phyloP scores from a whole-genome alignment of 331 rosid species.

The Prunus yedoensis region DNA sequence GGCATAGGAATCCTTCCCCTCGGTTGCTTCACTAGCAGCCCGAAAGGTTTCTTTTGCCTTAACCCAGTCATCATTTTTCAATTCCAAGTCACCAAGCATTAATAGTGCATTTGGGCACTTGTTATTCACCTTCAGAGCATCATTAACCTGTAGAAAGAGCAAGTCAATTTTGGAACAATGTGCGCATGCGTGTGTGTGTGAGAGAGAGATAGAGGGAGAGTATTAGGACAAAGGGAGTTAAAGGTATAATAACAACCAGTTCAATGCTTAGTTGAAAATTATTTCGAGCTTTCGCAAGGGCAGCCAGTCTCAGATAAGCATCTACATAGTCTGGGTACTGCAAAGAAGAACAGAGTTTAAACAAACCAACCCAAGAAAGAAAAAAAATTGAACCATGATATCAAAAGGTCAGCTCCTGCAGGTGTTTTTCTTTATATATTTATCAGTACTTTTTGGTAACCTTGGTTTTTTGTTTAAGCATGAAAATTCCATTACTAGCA shows the following conservation, averaged over 20 bases:
- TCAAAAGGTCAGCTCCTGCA: neutral
- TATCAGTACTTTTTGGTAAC: neutral
- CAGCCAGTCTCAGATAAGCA: slow-evolving; percentile 89
- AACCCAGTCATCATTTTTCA: slow-evolving; percentile 98
- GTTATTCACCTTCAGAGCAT: slow-evolving; percentile 85
- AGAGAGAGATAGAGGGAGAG: slow-evolving; percentile 13
- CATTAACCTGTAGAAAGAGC: slow-evolving; percentile 65
- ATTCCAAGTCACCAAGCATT: slow-evolving; percentile 97
- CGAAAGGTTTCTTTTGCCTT: slow-evolving; percentile 98
- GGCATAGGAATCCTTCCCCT: slow-evolving; percentile 92
- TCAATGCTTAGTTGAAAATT: slow-evolving; percentile 88
- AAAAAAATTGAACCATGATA: slow-evolving; percentile 15
- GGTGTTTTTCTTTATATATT: neutral
- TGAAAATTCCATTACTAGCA: neutral
- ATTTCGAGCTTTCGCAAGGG: slow-evolving; percentile 92
- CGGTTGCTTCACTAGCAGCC: slow-evolving; percentile 94
- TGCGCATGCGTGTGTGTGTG: neutral
- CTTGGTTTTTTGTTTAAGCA: neutral
- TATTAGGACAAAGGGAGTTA: neutral
- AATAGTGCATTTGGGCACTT: slow-evolving; percentile 92
- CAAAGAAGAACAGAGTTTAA: slow-evolving; percentile 16
- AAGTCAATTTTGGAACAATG: neutral
- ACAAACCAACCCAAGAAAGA: slow-evolving; percentile 14
- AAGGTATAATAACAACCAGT: slow-evolving; percentile 50
- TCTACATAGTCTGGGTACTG: slow-evolving; percentile 96